phyloP scores from a whole-genome alignment of 83 land plant species.

The Thuja plicata region DNA sequence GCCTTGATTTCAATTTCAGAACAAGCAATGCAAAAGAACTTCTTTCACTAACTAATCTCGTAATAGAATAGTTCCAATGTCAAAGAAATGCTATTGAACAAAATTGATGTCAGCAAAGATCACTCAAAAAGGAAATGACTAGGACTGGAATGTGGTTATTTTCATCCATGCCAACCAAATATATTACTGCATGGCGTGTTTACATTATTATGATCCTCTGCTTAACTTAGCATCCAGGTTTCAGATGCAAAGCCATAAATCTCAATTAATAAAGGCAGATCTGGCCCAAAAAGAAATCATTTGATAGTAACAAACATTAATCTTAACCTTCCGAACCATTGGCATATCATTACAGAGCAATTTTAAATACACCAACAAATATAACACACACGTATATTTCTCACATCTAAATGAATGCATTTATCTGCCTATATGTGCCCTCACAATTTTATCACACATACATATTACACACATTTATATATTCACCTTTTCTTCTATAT shows the following conservation, averaged over 20 bases:
- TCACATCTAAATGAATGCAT: too few species aligned
- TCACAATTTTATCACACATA: too few species aligned
- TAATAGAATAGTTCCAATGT: not conserved
- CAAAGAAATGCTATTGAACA: not conserved
- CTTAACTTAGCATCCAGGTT: not conserved
- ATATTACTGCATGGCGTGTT: not conserved
- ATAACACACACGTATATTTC: too few species aligned
- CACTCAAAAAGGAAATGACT: constrained; percentile 1
- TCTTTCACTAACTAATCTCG: not conserved
- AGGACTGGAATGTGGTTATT: not conserved
- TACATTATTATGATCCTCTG: not conserved
- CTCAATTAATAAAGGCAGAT: not conserved
- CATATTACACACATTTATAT: too few species aligned
- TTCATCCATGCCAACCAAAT: not conserved
- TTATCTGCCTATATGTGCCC: too few species aligned
- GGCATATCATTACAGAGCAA: not conserved
- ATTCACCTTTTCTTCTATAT: too few species aligned
- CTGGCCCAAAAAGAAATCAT: not conserved
- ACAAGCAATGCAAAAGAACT: not conserved
- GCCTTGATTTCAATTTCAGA: not conserved
- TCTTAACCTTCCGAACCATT: not conserved
- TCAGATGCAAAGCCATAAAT: not conserved
- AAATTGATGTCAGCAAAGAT: not conserved
- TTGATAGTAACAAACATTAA: not conserved
- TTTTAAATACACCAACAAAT: too few species aligned